Evolutionary conservation across 2,329 filamentous ascomycete species (phyloP), one percentile per base, ranked within the genome.

Genomic region (Cladosporium sphaerospermum): DNA sequence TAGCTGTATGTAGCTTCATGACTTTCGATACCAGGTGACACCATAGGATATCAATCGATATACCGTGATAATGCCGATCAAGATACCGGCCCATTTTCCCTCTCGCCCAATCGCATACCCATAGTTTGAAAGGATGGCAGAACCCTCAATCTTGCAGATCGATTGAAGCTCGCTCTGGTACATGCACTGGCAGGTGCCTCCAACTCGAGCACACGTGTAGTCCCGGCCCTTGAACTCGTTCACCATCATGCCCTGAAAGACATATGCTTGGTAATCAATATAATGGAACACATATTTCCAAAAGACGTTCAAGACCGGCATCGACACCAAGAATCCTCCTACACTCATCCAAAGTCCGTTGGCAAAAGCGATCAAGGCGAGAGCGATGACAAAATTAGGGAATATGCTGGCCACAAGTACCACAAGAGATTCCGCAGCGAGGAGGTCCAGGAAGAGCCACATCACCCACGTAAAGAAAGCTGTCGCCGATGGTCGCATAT

Each of bases 391-490:
- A 59, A 95, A 95, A 56, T 84, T 85, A 0, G 88, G 88, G 59
- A 90, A 83, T 1, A 93, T 67, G 1, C 79, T 81, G 0, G 84
- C 81, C 16, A 93, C 75, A 23, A 95, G 75, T 2, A 95, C 87
- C 19, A 95, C 88, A 0, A 95, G 80, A 0, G 85, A 86, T 70
- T 93, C 89, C 14, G 88, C 89, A 0, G 89, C 88, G 2, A 95
- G 70, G 0, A 95, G 79, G 64, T 95, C 88, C 13, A 95, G 79
- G 73, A 91, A 93, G 3, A 95, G 77, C 87, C 88, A 95, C 73
- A 92, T 78, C 2, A 90, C 77, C 82, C 83, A 93, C 28, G 75
- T 84, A 70, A 88, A 86, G 73, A 95, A 95, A 2, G 83, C 83
- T 0, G 68, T 55, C 0, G 77, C 84, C 0, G 75, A 79, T 1